These are phyloP conservation scores for Penicillium thymicola DNA, from an alignment of 2,329 filamentous ascomycete species.

Conservation along the genomic window DNA sequence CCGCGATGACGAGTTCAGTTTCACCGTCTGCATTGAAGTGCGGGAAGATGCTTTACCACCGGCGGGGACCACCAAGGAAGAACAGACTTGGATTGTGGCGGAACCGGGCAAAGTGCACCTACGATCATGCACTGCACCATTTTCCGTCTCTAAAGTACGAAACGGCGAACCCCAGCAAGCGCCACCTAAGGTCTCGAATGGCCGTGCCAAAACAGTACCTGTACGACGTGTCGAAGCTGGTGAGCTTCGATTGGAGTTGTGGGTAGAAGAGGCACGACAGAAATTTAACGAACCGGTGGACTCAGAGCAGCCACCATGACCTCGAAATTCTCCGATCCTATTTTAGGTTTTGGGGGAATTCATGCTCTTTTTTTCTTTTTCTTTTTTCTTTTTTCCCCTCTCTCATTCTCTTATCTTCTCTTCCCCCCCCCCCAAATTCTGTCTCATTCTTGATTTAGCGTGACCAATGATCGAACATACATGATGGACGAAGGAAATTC, in stretches of 20 bases:
- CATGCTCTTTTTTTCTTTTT: conserved; percentile 7
- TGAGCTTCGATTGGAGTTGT: conserved; percentile 64
- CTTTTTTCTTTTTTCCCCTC: conserved; percentile 12
- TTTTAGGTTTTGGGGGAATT: conserved; percentile 15
- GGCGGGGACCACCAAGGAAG: conserved; percentile 45
- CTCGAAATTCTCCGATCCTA: conserved; percentile 11
- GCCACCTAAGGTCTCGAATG: conserved; percentile 37
- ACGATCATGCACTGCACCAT: conserved; percentile 39
- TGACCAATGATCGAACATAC: conserved; percentile 42
- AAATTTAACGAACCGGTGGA: conserved; percentile 49
- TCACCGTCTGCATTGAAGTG: conserved; percentile 50
- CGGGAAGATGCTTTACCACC: conserved; percentile 47
- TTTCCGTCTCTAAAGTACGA: conserved; percentile 38
- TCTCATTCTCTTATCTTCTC: conserved; percentile 17
- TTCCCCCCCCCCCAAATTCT: conserved; percentile 17
- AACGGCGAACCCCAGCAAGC: conserved; percentile 37
- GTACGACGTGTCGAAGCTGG: conserved; percentile 63
- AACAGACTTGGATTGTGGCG: conserved; percentile 61
- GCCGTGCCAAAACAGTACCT: conserved; percentile 56
- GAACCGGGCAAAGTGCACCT: conserved; percentile 48
- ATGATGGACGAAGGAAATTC: conserved; percentile 38
- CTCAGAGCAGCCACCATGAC: conserved; percentile 37
- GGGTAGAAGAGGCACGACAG: conserved; percentile 63
- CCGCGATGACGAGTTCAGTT: conserved; percentile 48
- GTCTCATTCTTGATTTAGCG: conserved; percentile 40